Evolutionary conservation across 2,329 filamentous ascomycete genomes (phyloP).

Genomic region (Aureobasidium sp.): DNA sequence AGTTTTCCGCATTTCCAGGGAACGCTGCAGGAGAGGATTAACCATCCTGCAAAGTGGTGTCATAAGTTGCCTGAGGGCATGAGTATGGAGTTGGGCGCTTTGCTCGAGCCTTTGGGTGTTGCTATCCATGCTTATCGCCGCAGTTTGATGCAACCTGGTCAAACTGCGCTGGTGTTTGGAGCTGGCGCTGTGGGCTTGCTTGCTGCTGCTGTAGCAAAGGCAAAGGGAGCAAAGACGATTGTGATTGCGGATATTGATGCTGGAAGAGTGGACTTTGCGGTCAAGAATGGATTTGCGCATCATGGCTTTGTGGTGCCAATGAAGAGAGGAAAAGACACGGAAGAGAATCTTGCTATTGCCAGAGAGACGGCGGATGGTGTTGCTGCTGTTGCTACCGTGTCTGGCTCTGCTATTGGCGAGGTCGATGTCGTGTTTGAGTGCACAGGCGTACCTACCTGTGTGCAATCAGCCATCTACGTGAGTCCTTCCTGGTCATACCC

Average conservation of each 20-base stretch:
- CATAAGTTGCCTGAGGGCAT: constrained; percentile 50
- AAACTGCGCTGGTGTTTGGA: constrained; percentile 52
- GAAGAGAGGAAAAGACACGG: constrained; percentile 42
- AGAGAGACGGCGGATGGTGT: constrained; percentile 43
- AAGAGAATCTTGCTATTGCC: constrained; percentile 47
- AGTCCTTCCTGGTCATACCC: constrained; percentile 19
- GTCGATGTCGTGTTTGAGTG: constrained; percentile 69
- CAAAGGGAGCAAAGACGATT: constrained; percentile 48
- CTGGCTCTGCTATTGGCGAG: constrained; percentile 39
- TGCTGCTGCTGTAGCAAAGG: constrained; percentile 50
- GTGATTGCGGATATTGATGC: constrained; percentile 56
- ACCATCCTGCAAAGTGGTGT: constrained; percentile 55
- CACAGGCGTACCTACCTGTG: constrained; percentile 67
- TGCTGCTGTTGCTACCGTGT: constrained; percentile 31
- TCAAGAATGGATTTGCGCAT: constrained; percentile 44
- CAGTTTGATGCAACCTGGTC: constrained; percentile 37
- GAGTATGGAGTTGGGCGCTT: constrained; percentile 49
- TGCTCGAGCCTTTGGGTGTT: constrained; percentile 55
- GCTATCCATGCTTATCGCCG: constrained; percentile 53
- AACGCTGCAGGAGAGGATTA: constrained; percentile 56
- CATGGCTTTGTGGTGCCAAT: constrained; percentile 39
- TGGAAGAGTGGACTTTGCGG: constrained; percentile 50
- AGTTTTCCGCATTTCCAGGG: constrained; percentile 56
- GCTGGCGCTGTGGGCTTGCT: constrained; percentile 56
- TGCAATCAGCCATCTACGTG: constrained; percentile 67